Evolutionary conservation across 768 basidiomycete species (phyloP), one percentile per base, ranked within the genome.

Genomic region (Glaciozyma antarctica): DNA sequence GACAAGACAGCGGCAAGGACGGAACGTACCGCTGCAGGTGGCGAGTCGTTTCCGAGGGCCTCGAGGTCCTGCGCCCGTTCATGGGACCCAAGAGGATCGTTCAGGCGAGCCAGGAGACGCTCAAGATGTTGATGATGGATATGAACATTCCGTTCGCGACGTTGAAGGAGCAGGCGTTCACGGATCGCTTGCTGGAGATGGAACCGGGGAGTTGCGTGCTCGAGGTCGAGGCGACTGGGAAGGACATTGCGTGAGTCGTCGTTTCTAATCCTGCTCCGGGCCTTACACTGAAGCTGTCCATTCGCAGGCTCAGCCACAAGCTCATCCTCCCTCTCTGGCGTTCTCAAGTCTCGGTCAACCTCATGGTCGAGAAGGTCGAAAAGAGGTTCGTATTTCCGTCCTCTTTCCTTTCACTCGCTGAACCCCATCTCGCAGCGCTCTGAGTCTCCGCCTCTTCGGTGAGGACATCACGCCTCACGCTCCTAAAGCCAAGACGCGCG

Each of bases 311-410:
- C 44, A 79, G 82, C n/a, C 84, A 88, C 70, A 86, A 90, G 59
- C 80, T 98, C 30, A 76, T 87, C n/a, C 78, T 97, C n/a, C 94
- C 95, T 0, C 82, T 98, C 59, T 98, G 94, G 95, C 92, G 89
- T 77, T 91, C 90, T 3, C 86, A 86, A 64, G 84, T 85, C 17
- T 94, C 91, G 0, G 75, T 94, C 60, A 84, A 87, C 0, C 80
- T 98, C 64, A 91, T 98, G 90, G 85, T 95, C 61, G 92, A 98
- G 78, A 99, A 98, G 77, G 88, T 88, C 74, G 89, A 91, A 30
- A 98, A 98, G 78, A 90, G 87, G 93, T 90, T 52, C 16, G 79
- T 75, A 41, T 43, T 15, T 22, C 21, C 17, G 21, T 24, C 6
- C 15, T n/a, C 38, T n/a, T 24, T 28, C 26, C 21, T 21, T 21